phyloP scores from a whole-genome alignment of 495 filamentous ascomycete species.

The Penicillium lividum region DNA sequence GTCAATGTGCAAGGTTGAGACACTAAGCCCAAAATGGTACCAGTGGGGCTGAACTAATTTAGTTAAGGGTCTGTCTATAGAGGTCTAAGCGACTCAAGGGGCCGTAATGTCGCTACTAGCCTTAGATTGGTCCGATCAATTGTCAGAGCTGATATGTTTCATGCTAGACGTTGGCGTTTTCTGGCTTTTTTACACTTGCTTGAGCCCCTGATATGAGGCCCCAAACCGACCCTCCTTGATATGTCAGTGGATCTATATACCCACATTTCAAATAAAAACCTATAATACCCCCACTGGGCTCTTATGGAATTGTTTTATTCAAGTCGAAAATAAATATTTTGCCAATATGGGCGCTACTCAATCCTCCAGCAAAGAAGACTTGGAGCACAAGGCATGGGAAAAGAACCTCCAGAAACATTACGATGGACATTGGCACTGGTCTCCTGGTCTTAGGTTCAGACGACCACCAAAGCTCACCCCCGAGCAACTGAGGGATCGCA shows the following conservation, averaged over 20 bases:
- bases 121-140: background rate
- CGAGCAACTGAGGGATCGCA: slow-evolving; percentile 9
- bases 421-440: slow-evolving; percentile 5
- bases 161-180: background rate
- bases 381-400: background rate
- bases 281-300: background rate
- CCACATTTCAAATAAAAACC: background rate
- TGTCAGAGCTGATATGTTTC: background rate
- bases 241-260: background rate
- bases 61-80: background rate
- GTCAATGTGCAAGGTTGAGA: background rate
- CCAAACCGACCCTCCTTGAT: background rate
- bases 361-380: background rate
- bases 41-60: background rate
- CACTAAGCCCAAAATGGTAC: background rate
- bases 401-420: slow-evolving; percentile 7
- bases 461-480: background rate
- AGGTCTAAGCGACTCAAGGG: background rate
- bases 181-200: background rate
- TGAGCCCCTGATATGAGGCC: background rate
- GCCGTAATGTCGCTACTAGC: background rate
- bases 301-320: background rate
- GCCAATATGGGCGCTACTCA: background rate
- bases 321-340: background rate
- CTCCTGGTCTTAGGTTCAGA: background rate